phyloP scores from a whole-genome alignment of 225 moss, liverwort and hornwort genomes.

The Rhytidiadelphus loreus region DNA sequence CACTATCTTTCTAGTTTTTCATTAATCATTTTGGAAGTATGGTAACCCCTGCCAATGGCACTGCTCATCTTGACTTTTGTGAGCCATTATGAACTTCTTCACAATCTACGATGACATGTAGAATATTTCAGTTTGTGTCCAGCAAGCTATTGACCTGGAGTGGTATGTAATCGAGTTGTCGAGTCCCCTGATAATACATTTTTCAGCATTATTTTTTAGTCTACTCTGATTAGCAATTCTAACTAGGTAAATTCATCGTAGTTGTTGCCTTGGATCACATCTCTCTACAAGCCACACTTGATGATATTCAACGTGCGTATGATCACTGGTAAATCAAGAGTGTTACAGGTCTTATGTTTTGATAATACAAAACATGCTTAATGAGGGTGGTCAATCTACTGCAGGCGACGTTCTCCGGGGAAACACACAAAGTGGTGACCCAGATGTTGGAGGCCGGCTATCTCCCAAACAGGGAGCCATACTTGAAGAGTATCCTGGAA shows the following conservation, averaged over 20 bases:
- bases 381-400: background rate
- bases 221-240: background rate
- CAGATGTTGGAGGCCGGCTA: constrained; percentile 60
- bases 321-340: background rate
- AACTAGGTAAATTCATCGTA: background rate
- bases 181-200: background rate
- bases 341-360: background rate
- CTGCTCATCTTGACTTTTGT: background rate
- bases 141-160: background rate
- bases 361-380: background rate
- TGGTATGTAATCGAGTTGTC: background rate
- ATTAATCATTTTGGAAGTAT: background rate
- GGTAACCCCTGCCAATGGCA: background rate
- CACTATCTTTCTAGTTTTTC: background rate
- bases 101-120: background rate
- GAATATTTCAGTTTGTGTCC: background rate
- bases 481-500: constrained; percentile 35
- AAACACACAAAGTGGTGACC: constrained; percentile 30
- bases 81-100: background rate
- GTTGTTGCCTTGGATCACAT: background rate
- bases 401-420: constrained; percentile 38
- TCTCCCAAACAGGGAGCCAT: constrained; percentile 43
- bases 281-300: background rate
- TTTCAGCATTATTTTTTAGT: background rate
- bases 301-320: background rate